These are phyloP conservation scores for Oenanthe javanica DNA, from an alignment of 140 eudicot genomes.

Conservation along the genomic window DNA sequence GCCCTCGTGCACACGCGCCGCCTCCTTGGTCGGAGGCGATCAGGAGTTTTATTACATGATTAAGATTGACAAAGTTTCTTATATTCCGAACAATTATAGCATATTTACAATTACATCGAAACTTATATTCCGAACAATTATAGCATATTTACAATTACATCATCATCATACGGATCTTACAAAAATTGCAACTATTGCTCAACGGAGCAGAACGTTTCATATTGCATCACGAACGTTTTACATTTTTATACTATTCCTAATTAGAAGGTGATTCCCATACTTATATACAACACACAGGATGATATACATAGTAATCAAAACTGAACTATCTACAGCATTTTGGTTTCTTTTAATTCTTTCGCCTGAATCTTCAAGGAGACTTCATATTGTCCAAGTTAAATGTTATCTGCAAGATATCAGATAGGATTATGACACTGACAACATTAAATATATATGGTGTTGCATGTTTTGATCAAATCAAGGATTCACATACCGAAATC, in stretches of 20 bases:
- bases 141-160: background rate
- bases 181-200: background rate
- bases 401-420: conserved; percentile 30
- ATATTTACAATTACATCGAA: too few species aligned
- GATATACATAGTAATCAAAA: conserved; percentile 7
- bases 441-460: background rate
- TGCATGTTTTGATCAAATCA: conserved; percentile 5
- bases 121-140: too few species aligned
- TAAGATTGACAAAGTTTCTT: too few species aligned
- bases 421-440: background rate
- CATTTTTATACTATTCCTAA: conserved; percentile 4
- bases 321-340: conserved; percentile 8
- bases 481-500: conserved; percentile 28
- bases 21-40: too few species aligned
- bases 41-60: too few species aligned
- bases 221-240: background rate
- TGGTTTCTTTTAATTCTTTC: too few species aligned
- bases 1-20: too few species aligned
- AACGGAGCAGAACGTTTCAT: background rate
- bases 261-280: background rate
- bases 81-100: too few species aligned
- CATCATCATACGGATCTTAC: background rate
- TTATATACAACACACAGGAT: conserved; percentile 2
- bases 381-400: conserved; percentile 49
- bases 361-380: conserved; percentile 31